Conservation (phyloP, 192 early-diverging fungal species). For the Dissophora globulifera region DNA sequence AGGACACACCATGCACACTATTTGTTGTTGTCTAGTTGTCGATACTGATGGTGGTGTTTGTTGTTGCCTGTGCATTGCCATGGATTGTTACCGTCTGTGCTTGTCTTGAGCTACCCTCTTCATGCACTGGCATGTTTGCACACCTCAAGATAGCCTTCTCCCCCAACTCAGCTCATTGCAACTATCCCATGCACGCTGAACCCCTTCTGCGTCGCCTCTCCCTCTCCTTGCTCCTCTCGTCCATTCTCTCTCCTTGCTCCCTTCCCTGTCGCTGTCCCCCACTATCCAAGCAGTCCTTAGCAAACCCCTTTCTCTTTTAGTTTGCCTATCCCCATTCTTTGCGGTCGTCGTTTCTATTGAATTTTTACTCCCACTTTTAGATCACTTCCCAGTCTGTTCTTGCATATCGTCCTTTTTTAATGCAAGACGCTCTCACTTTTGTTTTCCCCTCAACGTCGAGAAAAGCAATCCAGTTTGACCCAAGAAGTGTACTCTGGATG, state of each 20-base stretch:
- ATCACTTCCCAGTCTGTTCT: not conserved
- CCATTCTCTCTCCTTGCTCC: conserved; percentile 8
- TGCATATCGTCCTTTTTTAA: not conserved
- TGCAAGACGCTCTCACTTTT: not conserved
- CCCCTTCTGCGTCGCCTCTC: not conserved
- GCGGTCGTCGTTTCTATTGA: not conserved
- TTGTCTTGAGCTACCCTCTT: no score
- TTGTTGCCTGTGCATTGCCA: no score
- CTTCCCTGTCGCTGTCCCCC: conserved; percentile 7
- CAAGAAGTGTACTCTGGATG: conserved; percentile 4
- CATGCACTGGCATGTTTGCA: conserved; percentile 16
- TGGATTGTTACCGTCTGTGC: no score
- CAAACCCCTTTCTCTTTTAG: conserved; percentile 2
- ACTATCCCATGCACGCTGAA: not conserved
- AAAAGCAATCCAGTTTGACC: conserved; percentile 22
- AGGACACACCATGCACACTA: no score
- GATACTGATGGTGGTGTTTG: no score
- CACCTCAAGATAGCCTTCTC: no score
- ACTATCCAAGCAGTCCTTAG: not conserved
- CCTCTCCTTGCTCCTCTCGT: conserved; percentile 4
- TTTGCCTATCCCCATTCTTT: conserved; percentile 23
- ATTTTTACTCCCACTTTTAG: not conserved
- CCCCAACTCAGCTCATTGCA: no score
- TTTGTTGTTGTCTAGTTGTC: no score
- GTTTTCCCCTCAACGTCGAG: no score